Percentiles rank a stretch among this genome's conserved stretches.
Conservation (phyloP, 176 grass and related monocot species). For the Oryza rufipogon region DNA sequence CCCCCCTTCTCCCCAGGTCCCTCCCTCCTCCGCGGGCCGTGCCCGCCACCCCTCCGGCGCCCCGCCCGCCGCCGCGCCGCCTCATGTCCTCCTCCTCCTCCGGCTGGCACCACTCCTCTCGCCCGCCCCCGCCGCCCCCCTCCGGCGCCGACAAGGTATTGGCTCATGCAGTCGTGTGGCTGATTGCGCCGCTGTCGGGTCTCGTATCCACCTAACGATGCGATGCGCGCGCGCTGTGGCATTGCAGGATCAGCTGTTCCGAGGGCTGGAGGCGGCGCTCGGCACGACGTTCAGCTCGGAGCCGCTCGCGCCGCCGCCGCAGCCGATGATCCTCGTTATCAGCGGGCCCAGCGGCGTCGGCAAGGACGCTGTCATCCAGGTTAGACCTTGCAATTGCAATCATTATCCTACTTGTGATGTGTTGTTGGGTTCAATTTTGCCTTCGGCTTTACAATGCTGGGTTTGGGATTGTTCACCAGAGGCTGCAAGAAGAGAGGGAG, state of each 20-base stretch:
- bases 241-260: constrained; percentile 65
- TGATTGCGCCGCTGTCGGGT: not conserved
- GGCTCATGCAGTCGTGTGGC: not conserved
- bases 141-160: constrained; percentile 49
- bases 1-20: constrained; percentile 38
- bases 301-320: constrained; percentile 60
- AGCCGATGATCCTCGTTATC: constrained; percentile 86
- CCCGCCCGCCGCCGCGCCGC: constrained; percentile 10
- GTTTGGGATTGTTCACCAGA: constrained; percentile 50
- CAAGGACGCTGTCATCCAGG: constrained; percentile 97
- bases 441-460: constrained; percentile 9
- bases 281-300: constrained; percentile 89
- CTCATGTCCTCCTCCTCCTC: constrained; percentile 44
- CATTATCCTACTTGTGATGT: not conserved
- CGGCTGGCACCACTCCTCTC: constrained; percentile 49
- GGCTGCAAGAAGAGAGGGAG: constrained; percentile 77
- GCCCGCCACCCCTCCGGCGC: constrained; percentile 17
- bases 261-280: constrained; percentile 68
- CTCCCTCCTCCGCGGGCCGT: constrained; percentile 27
- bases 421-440: not conserved
- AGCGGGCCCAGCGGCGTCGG: constrained; percentile 94
- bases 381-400: constrained; percentile 17
- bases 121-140: constrained; percentile 44
- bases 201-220: constrained; percentile 12
- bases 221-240: constrained; percentile 1